Evolutionary conservation across 345 rosid species (phyloP).

Genomic region (Acer yangbiense): DNA sequence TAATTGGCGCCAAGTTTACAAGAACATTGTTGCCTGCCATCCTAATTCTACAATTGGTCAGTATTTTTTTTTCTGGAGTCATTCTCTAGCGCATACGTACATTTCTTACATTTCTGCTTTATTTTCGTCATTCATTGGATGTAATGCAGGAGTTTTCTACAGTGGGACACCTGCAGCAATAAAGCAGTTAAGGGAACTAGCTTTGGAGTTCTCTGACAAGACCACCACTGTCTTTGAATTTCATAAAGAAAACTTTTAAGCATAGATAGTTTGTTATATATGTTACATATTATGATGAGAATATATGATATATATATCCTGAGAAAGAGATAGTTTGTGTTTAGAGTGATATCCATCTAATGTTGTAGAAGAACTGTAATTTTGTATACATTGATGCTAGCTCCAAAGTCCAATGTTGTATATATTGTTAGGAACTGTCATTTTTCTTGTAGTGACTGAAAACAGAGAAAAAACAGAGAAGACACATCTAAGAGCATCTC

Average conservation of each 20-base stretch:
- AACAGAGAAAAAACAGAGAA: too few species aligned
- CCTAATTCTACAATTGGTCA: constrained; percentile 61
- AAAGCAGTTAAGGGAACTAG: constrained; percentile 63
- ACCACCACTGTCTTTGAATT: constrained; percentile 87
- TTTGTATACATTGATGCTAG: too few species aligned
- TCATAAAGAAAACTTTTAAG: constrained; percentile 82
- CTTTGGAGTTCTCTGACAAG: constrained; percentile 75
- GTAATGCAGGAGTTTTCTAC: constrained; percentile 84
- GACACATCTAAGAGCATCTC: too few species aligned
- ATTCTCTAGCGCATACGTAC: too few species aligned
- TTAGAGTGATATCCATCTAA: too few species aligned
- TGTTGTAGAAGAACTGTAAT: too few species aligned
- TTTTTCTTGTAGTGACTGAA: too few species aligned
- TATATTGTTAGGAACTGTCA: too few species aligned
- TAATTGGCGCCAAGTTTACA: constrained; percentile 86
- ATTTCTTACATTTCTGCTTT: not conserved
- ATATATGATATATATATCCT: too few species aligned
- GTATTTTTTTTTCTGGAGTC: not conserved
- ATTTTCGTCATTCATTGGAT: not conserved
- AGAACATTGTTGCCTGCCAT: constrained; percentile 61
- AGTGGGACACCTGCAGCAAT: constrained; percentile 75
- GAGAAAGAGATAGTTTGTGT: too few species aligned
- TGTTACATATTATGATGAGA: too few species aligned
- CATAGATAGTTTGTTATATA: not conserved
- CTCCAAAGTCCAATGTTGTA: too few species aligned